phyloP scores from a whole-genome alignment of 2,329 filamentous ascomycete genomes.

The Cladosporium sphaerospermum region DNA sequence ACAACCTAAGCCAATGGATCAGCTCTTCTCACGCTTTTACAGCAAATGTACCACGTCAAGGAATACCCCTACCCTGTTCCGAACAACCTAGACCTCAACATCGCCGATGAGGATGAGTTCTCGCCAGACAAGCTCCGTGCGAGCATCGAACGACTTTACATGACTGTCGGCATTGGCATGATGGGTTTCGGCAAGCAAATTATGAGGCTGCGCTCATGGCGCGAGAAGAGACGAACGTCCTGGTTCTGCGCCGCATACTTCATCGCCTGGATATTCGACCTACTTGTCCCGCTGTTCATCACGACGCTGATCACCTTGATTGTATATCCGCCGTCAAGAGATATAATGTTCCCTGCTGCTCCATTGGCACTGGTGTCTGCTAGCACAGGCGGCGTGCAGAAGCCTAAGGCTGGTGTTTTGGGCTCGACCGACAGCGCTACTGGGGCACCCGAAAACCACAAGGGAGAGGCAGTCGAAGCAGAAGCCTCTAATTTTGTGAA shows the following conservation, averaged over 20 bases:
- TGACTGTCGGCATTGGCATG: slow-evolving; percentile 65
- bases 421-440: slow-evolving; percentile 72
- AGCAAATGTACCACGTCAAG: slow-evolving; percentile 67
- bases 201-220: slow-evolving; percentile 71
- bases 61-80: slow-evolving; percentile 54
- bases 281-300: slow-evolving; percentile 59
- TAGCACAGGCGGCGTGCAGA: slow-evolving; percentile 68
- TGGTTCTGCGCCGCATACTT: slow-evolving; percentile 58
- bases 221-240: slow-evolving; percentile 62
- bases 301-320: slow-evolving; percentile 59
- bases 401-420: slow-evolving; percentile 67
- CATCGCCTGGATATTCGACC: slow-evolving; percentile 65
- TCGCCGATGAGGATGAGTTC: slow-evolving; percentile 77
- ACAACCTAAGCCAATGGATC: not conserved
- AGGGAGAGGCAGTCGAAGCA: slow-evolving; percentile 76
- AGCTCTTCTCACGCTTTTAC: slow-evolving; percentile 11
- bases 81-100: slow-evolving; percentile 70
- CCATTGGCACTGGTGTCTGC: slow-evolving; percentile 66
- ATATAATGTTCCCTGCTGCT: slow-evolving; percentile 66
- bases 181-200: slow-evolving; percentile 67
- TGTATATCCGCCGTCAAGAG: slow-evolving; percentile 56
- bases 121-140: slow-evolving; percentile 75
- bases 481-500: slow-evolving; percentile 78
- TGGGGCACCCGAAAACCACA: slow-evolving; percentile 74
- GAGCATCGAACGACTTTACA: slow-evolving; percentile 74